Conservation (phyloP, 805 yeast species). For the Kodamaea kakaduensis region DNA sequence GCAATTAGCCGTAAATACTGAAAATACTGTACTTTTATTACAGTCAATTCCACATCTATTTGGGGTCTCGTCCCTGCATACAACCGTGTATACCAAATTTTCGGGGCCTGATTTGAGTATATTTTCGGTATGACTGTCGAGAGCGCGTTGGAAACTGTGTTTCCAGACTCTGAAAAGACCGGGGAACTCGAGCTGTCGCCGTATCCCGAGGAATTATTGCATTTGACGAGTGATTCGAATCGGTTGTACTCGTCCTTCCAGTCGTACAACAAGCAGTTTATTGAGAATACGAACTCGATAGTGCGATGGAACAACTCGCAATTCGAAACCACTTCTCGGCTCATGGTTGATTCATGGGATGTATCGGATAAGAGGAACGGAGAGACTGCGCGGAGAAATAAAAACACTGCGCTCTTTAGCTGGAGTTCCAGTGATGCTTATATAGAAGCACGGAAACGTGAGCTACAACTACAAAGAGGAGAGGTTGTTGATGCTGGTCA, state of each 20-base stretch:
- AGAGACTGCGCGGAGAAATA: conserved; percentile 8
- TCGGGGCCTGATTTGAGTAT: too few species aligned
- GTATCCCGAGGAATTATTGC: conserved; percentile 36
- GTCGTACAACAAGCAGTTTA: conserved; percentile 33
- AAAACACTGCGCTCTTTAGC: conserved; percentile 31
- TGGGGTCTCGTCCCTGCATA: too few species aligned
- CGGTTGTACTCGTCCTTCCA: conserved; percentile 32
- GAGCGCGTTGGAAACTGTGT: conserved; percentile 3
- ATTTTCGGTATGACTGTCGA: conserved; percentile 1
- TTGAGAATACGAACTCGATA: conserved; percentile 13
- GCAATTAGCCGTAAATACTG: too few species aligned
- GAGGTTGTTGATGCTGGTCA: not conserved
- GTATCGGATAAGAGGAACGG: conserved; percentile 13
- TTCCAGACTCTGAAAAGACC: conserved; percentile 1
- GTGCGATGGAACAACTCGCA: conserved; percentile 31
- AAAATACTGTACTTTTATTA: too few species aligned
- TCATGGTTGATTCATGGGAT: conserved; percentile 23
- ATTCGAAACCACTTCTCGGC: conserved; percentile 19
- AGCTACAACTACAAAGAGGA: conserved; percentile 15
- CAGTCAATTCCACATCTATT: not conserved
- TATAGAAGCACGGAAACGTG: conserved; percentile 29
- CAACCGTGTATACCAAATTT: too few species aligned
- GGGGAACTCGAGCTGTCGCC: not conserved
- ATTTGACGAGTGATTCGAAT: conserved; percentile 25
- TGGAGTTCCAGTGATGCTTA: conserved; percentile 43